These are phyloP conservation scores for Blastobotrys parvus DNA, from an alignment of 805 yeast species.

Conservation along the genomic window DNA sequence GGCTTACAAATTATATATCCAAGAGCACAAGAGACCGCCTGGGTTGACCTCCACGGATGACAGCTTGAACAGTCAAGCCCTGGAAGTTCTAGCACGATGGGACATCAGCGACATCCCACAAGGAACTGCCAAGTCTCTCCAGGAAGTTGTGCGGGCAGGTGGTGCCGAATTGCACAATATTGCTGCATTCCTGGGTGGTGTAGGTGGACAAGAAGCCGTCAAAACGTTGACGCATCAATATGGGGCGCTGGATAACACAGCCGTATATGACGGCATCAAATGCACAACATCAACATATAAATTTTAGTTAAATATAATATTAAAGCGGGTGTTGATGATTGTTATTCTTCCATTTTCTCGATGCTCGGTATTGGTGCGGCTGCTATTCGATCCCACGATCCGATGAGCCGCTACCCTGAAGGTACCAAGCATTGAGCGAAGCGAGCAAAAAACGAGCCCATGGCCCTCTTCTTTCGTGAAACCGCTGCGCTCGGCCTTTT, in stretches of 20 bases:
- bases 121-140: constrained; percentile 31
- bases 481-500: too few relatives aligned
- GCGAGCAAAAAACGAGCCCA: too few relatives aligned
- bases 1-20: constrained; percentile 19
- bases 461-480: too few relatives aligned
- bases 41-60: not conserved
- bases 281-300: constrained; percentile 31
- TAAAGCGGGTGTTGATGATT: not conserved
- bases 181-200: constrained; percentile 70
- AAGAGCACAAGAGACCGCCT: constrained; percentile 4
- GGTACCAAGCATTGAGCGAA: too few relatives aligned
- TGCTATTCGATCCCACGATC: too few relatives aligned
- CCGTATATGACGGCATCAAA: constrained; percentile 64
- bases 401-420: too few relatives aligned
- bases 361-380: too few relatives aligned
- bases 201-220: constrained; percentile 75
- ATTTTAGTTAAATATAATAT: constrained; percentile 5
- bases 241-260: constrained; percentile 61
- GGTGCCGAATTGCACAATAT: constrained; percentile 48
- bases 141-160: constrained; percentile 32
- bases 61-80: not conserved
- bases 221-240: constrained; percentile 74
- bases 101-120: constrained; percentile 9
- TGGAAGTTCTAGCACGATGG: constrained; percentile 5
- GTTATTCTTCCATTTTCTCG: too few relatives aligned